phyloP scores from a whole-genome alignment of 129 eudicot species.

The Tanacetum coccineum region DNA sequence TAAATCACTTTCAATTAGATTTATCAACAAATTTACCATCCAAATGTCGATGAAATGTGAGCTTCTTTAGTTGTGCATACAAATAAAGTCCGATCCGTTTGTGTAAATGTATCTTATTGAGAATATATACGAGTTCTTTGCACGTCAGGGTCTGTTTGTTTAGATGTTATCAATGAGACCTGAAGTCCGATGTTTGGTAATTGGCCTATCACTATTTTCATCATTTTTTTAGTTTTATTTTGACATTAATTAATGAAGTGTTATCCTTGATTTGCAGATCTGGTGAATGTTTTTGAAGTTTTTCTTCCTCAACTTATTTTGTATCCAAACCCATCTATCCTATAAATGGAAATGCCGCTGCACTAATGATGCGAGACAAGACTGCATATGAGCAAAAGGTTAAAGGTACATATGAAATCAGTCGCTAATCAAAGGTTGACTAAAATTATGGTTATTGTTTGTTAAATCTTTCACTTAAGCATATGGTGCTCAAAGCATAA shows the following conservation, averaged over 20 bases:
- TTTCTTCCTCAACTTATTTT: conserved; percentile 95
- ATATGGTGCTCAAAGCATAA: neutral
- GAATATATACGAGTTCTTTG: conserved; percentile 9
- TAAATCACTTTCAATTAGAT: conserved; percentile 85
- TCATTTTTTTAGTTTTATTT: neutral
- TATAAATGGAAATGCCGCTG: conserved; percentile 88
- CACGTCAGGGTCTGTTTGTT: conserved; percentile 98
- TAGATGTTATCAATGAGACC: conserved; percentile 90
- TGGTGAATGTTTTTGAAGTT: conserved; percentile 89
- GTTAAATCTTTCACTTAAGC: too few species aligned
- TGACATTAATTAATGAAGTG: conserved; percentile 1
- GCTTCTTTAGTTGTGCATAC: conserved; percentile 15
- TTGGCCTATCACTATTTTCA: conserved; percentile 7
- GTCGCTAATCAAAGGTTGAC: neutral
- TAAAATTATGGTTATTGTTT: too few species aligned
- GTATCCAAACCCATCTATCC: conserved; percentile 95
- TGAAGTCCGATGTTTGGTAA: conserved; percentile 61
- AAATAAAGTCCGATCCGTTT: neutral
- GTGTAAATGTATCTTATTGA: too few species aligned
- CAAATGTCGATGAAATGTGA: conserved; percentile 94
- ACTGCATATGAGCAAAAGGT: conserved; percentile 66
- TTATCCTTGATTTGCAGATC: conserved; percentile 42
- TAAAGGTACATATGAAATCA: conserved; percentile 48
- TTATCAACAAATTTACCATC: conserved; percentile 88
- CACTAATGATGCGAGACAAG: conserved; percentile 89